These are phyloP conservation scores for Hypoxylon rubiginosum DNA, from an alignment of 2,329 filamentous ascomycete species.

Conservation along the genomic window DNA sequence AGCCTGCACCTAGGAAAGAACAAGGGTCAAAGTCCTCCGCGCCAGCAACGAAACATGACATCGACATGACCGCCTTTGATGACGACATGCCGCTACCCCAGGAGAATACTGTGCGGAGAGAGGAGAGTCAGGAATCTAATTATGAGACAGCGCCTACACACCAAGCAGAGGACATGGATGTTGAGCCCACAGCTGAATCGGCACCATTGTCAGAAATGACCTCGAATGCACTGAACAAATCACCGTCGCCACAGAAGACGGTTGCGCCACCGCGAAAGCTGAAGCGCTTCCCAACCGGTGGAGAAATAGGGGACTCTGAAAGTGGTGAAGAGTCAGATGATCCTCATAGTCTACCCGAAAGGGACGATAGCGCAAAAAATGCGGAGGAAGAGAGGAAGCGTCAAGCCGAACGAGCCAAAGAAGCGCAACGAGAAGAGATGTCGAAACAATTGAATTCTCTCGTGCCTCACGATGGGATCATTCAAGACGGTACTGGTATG, in stretches of 20 bases:
- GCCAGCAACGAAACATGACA: conserved; percentile 46
- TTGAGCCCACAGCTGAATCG: conserved; percentile 44
- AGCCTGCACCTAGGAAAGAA: conserved; percentile 37
- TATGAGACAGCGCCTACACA: conserved; percentile 60
- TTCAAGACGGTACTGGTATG: conserved; percentile 33
- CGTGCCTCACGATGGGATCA: conserved; percentile 27
- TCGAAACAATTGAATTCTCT: conserved; percentile 49
- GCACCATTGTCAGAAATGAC: conserved; percentile 59
- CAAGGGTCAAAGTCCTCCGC: conserved; percentile 28
- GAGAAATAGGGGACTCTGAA: conserved; percentile 61
- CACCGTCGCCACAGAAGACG: conserved; percentile 53
- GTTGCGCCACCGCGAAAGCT: conserved; percentile 45
- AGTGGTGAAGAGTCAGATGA: conserved; percentile 50
- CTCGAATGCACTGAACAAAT: conserved; percentile 59
- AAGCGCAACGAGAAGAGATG: conserved; percentile 43
- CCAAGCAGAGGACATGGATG: conserved; percentile 47
- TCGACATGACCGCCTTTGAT: conserved; percentile 59
- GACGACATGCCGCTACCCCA: conserved; percentile 48
- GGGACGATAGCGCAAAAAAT: conserved; percentile 6
- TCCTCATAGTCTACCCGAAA: conserved; percentile 23
- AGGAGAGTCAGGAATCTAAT: conserved; percentile 44
- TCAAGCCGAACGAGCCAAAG: conserved; percentile 35
- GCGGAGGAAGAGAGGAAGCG: conserved; percentile 40
- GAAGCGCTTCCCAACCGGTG: conserved; percentile 52
- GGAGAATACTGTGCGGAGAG: conserved; percentile 8